These are phyloP conservation scores for Sechiopsis laciniata DNA, from an alignment of 306 rosid genomes.

Conservation along the genomic window DNA sequence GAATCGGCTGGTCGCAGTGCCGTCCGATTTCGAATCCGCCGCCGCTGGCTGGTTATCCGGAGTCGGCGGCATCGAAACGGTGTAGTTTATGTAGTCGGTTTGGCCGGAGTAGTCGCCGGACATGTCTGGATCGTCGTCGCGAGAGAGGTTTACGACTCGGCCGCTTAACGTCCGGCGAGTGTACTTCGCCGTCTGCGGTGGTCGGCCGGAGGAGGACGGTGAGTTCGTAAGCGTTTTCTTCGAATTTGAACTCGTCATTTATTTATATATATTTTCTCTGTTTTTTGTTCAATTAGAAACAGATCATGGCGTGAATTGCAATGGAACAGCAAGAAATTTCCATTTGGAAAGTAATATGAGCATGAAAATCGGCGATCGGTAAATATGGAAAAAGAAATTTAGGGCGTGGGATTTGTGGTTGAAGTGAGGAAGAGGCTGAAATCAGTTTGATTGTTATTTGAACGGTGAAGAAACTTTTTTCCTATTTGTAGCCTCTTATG, in stretches of 20 bases:
- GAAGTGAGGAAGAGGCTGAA: slow-evolving; percentile 19
- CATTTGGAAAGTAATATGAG: not conserved
- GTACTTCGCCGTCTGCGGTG: slow-evolving; percentile 46
- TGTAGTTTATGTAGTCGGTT: slow-evolving; percentile 65
- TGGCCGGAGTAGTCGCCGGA: slow-evolving; percentile 45
- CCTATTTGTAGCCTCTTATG: no score
- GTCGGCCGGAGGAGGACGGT: slow-evolving; percentile 26
- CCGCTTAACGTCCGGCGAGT: slow-evolving; percentile 63
- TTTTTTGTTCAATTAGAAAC: not conserved
- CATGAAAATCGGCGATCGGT: not conserved
- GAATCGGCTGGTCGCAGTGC: slow-evolving; percentile 22
- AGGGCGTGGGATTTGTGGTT: slow-evolving; percentile 5
- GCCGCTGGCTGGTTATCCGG: slow-evolving; percentile 68
- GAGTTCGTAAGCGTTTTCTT: slow-evolving; percentile 35
- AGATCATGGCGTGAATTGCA: not conserved
- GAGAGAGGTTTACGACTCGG: slow-evolving; percentile 48
- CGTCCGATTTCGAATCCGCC: slow-evolving; percentile 40
- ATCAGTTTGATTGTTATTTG: slow-evolving; percentile 19
- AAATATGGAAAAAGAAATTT: not conserved
- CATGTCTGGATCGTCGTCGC: slow-evolving; percentile 56
- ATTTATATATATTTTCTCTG: slow-evolving; percentile 12
- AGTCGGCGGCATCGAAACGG: slow-evolving; percentile 80
- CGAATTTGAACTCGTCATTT: slow-evolving; percentile 27
- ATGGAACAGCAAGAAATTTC: not conserved
- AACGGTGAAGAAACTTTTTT: slow-evolving; percentile 29